phyloP scores from a whole-genome alignment of 192 early-diverging fungal species.

The Cladochytrium replicatum region DNA sequence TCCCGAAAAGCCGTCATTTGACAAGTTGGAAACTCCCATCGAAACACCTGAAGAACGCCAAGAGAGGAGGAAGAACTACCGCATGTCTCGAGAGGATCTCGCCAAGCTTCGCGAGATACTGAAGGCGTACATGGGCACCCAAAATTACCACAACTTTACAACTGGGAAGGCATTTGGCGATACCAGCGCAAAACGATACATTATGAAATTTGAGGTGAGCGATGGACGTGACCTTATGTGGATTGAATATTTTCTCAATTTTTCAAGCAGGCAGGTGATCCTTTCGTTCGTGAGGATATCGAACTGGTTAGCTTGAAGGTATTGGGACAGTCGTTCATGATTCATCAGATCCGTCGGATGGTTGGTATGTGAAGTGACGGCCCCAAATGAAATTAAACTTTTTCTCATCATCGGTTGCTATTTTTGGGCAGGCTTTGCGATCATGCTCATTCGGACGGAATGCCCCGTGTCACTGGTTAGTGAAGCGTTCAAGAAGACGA shows the following conservation, averaged over 20 bases:
- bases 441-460: slow-evolving; percentile 66
- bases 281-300: slow-evolving; percentile 34
- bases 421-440: slow-evolving; percentile 37
- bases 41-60: slow-evolving; percentile 22
- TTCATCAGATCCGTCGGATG: slow-evolving; percentile 99
- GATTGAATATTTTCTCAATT: slow-evolving; percentile 1
- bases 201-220: slow-evolving; percentile 64
- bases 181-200: slow-evolving; percentile 67
- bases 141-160: slow-evolving; percentile 96
- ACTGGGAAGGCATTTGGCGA: slow-evolving; percentile 68
- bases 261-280: slow-evolving; percentile 27
- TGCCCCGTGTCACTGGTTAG: slow-evolving; percentile 62
- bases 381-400: neutral
- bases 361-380: slow-evolving; percentile 55
- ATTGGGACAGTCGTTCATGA: slow-evolving; percentile 94
- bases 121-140: slow-evolving; percentile 66
- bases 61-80: slow-evolving; percentile 31
- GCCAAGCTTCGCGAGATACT: slow-evolving; percentile 58
- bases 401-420: neutral
- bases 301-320: slow-evolving; percentile 94
- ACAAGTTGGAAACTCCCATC: slow-evolving; percentile 20
- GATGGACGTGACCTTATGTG: slow-evolving; percentile 20
- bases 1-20: neutral
- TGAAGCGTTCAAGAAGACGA: slow-evolving; percentile 47
- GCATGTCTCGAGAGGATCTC: slow-evolving; percentile 52